Percentiles rank a stretch among this genome's conserved stretches.
Evolutionary conservation across 352 stramenopile genomes (phyloP).

Genomic region (Phytophthora aleatoria): DNA sequence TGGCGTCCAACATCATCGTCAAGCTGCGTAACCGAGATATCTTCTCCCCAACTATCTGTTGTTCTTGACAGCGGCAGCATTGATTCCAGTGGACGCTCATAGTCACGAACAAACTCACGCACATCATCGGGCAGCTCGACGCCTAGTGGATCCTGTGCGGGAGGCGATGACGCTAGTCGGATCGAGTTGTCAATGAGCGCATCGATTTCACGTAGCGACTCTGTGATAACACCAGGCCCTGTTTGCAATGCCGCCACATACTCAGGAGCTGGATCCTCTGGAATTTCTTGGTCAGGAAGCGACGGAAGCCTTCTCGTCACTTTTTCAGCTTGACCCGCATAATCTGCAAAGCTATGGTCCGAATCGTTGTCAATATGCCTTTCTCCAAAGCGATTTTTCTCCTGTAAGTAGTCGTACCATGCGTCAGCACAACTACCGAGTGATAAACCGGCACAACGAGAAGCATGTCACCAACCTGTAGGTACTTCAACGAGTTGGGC

Average conservation of each 20-base stretch:
- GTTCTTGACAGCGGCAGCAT: slow-evolving; percentile 61
- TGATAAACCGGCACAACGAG: not conserved
- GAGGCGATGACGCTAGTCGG: slow-evolving; percentile 12
- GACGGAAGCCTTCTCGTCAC: slow-evolving; percentile 18
- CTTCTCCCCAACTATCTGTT: slow-evolving; percentile 67
- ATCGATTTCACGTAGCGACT: slow-evolving; percentile 56
- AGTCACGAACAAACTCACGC: slow-evolving; percentile 51
- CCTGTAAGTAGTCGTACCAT: slow-evolving; percentile 13
- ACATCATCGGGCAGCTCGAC: slow-evolving; percentile 36
- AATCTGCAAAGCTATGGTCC: slow-evolving; percentile 17
- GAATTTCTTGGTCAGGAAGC: slow-evolving; percentile 22
- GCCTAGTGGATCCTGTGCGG: slow-evolving; percentile 16
- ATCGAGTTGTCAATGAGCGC: slow-evolving; percentile 47
- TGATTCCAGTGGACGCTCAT: slow-evolving; percentile 54
- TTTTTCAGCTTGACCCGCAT: slow-evolving; percentile 31
- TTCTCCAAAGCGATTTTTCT: slow-evolving; percentile 30
- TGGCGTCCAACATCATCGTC: slow-evolving; percentile 38
- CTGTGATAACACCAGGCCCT: slow-evolving; percentile 48
- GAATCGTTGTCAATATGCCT: slow-evolving; percentile 1
- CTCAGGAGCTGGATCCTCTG: slow-evolving; percentile 31
- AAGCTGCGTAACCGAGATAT: slow-evolving; percentile 35
- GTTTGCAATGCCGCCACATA: slow-evolving; percentile 43
- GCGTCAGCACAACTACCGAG: slow-evolving; percentile 6
- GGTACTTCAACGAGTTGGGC: slow-evolving; percentile 72
- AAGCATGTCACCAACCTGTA: slow-evolving; percentile 54